Evolutionary conservation across 495 filamentous ascomycete genomes (phyloP), one percentile per base, ranked within the genome.

Genomic region (Penicillium roqueforti): DNA sequence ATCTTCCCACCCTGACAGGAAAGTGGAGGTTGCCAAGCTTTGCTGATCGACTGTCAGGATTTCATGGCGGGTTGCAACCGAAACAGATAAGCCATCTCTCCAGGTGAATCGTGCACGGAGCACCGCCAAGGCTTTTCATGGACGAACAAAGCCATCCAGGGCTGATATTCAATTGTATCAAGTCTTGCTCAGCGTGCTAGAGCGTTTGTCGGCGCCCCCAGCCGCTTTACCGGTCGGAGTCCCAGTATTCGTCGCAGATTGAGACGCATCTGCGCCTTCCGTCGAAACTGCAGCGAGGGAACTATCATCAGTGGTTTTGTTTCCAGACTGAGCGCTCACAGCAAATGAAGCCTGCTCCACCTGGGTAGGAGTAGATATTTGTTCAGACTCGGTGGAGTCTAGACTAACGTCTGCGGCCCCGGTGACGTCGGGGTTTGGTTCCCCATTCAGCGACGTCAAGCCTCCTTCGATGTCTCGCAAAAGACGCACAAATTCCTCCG

Each of bases 401-500:
- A 67, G 63, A 37, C 60, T 67, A 26, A 59, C 16, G 29, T 68
- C 54, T 26, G 57, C 59, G 47, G 38, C 53, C 37, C 62, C 67
- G 20, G 60, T 56, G 26, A 56, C 57, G 25, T 71, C 70, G 8
- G 48, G 39, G 9, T 58, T 58, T 7, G 61, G 49, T 19, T 79
- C 76, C 11, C 67, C 76, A 37, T 76, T 75, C 58, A 81, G 61
- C 47, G 73, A 77, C 37, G 66, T 75, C 67, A 75, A 73, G 4
- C 79, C 83, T 26, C 82, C 90, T 66, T 93, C 88, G 49, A 97
- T 93, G 61, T 97, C 92, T 23, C 91, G 85, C 53, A 97, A 78
- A 22, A 98, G 79, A 7, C 93, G 86, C 47, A 98, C 93, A 66
- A 97, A 98, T 70, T 95, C 91, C 69, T 98, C 93, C 7, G 93